Evolutionary conservation across 306 rosid species (phyloP).

Genomic region (Luffa acutangula): DNA sequence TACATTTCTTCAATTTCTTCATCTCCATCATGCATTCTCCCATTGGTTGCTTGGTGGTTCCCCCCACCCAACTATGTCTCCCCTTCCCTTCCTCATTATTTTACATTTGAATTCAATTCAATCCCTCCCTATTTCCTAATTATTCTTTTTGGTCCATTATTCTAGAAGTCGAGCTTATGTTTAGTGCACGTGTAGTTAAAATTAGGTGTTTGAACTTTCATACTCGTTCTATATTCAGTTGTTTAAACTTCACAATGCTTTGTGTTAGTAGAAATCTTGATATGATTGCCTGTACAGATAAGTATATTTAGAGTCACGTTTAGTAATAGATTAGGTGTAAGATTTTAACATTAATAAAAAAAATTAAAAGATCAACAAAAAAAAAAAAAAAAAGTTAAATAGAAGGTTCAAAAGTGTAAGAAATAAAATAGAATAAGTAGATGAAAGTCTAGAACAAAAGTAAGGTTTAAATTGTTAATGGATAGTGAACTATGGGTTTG

Average conservation of each 20-base stretch:
- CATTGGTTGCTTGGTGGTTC: conserved; percentile 11
- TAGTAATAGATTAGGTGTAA: too few relatives aligned
- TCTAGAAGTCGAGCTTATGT: background rate
- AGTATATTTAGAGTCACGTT: background rate
- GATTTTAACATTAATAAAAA: too few relatives aligned
- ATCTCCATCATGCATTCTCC: conserved; percentile 4
- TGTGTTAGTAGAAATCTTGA: background rate
- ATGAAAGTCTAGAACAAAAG: too few relatives aligned
- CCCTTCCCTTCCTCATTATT: background rate
- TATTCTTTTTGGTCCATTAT: background rate
- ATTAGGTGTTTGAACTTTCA: too few relatives aligned
- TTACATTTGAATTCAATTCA: background rate
- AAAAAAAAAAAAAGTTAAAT: too few relatives aligned
- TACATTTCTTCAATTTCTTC: background rate
- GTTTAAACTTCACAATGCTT: background rate
- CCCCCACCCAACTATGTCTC: conserved; percentile 10
- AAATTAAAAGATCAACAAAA: too few relatives aligned
- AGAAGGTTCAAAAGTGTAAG: too few relatives aligned
- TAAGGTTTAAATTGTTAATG: too few relatives aligned
- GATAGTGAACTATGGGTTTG: background rate
- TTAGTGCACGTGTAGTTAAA: background rate
- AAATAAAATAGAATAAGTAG: too few relatives aligned
- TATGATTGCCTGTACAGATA: background rate
- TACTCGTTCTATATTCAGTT: too few relatives aligned
- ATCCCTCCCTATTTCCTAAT: background rate